phyloP scores from a whole-genome alignment of 441 rosid genomes.

The Corymbia calophylla region DNA sequence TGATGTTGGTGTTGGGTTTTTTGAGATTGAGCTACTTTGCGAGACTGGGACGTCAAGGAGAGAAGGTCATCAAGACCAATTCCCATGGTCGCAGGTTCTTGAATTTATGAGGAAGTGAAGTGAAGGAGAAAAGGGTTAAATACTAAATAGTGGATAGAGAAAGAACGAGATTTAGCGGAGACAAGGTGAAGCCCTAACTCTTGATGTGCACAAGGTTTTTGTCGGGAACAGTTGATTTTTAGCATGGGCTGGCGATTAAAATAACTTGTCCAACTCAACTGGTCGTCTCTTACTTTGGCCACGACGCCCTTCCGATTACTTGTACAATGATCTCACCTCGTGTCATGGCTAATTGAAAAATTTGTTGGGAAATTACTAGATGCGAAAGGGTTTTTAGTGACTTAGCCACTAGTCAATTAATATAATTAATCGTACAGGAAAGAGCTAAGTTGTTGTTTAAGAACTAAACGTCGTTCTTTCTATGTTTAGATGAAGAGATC shows the following conservation, averaged over 20 bases:
- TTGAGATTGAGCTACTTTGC: constrained; percentile 17
- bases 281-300: neutral
- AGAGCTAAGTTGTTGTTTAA: neutral
- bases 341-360: neutral
- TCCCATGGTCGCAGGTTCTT: neutral
- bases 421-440: neutral
- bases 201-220: neutral
- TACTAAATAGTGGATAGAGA: neutral
- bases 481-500: neutral
- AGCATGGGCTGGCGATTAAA: neutral
- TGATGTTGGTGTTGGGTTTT: constrained; percentile 13
- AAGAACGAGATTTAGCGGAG: neutral
- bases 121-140: neutral
- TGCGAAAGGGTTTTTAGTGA: neutral
- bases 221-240: neutral
- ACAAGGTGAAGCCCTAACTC: neutral
- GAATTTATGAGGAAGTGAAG: neutral
- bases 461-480: neutral
- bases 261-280: neutral
- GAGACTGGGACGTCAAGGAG: constrained; percentile 18
- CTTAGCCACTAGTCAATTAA: neutral
- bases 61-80: constrained; percentile 14
- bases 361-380: neutral
- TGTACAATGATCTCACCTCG: neutral
- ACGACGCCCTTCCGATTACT: neutral